phyloP scores from a whole-genome alignment of 257 asterid species.

The Lavandula angustifolia region DNA sequence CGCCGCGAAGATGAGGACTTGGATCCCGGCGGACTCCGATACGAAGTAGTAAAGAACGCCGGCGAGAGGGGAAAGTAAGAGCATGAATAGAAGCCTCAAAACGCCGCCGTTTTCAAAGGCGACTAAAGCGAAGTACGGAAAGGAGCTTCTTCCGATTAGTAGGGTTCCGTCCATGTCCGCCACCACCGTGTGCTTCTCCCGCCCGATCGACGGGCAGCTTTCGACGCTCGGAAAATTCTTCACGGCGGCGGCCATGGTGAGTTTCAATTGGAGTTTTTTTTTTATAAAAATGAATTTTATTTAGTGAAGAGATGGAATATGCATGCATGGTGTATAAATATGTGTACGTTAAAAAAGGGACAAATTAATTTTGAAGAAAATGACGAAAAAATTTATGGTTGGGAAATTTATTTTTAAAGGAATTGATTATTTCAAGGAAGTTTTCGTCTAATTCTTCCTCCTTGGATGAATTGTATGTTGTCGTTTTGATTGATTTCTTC shows the following conservation, averaged over 20 bases:
- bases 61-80: slow-evolving; percentile 57
- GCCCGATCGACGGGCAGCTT: slow-evolving; percentile 49
- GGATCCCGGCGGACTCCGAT: slow-evolving; percentile 65
- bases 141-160: slow-evolving; percentile 59
- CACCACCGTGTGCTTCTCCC: slow-evolving; percentile 52
- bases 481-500: neutral
- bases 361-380: neutral
- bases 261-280: no score
- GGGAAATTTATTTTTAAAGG: neutral
- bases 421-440: neutral
- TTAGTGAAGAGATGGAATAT: neutral
- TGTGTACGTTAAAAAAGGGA: neutral
- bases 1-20: slow-evolving; percentile 55
- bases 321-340: slow-evolving; percentile 6
- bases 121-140: slow-evolving; percentile 68
- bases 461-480: neutral
- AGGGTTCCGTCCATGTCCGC: slow-evolving; percentile 70
- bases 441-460: neutral
- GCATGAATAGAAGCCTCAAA: slow-evolving; percentile 54
- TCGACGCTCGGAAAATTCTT: slow-evolving; percentile 45
- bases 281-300: no score
- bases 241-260: slow-evolving; percentile 8
- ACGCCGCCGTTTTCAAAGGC: slow-evolving; percentile 78
- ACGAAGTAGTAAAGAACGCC: slow-evolving; percentile 54
- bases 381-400: slow-evolving; percentile 9